Base-by-base conservation (phyloP, 225 moss, liverwort and hornwort genomes). In the Anthoceros angustus region DNA sequence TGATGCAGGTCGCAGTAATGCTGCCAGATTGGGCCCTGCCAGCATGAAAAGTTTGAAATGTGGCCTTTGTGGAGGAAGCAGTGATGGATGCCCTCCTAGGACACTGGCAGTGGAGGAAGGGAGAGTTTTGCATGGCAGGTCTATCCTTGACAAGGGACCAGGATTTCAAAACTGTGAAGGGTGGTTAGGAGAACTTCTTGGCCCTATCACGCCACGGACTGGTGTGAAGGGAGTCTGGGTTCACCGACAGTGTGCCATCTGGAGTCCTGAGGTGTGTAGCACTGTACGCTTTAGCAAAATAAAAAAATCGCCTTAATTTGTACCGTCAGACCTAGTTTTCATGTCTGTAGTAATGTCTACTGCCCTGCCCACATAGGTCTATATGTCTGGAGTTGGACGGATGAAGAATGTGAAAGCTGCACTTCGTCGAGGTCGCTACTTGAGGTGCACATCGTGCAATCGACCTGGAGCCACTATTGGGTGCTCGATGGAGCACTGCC, bases 401-500 rank as follows among this genome's bases (percentile, higher is more conserved):
- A 69, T 89, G 72, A 89, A 89, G 75, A 89, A 89, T 73, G 88
- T 89, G 32, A 89, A 86, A 74, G 84, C 88, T 60, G 88, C 88
- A 10, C 75, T 89, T 63, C 78, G 88, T 70, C 84, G 88, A 70
- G 88, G 88, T 55, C 86, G 86, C 49, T 73, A 74, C 71, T 71
- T 89, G 40, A 78, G 80, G 74, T 89, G 88, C 80, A 84, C 78
- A 66, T 73, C 75, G 66, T 89, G 88, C 80, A 86, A 83, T 55
- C 88, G 81, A 63, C 86, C 84, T 38, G 88, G 88, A 67, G 88
- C 88, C 43, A 89, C 88, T 65, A 89, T 89, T 71, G 88, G 88
- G 64, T 89, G 88, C 71, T 86, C 86, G 46, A 84, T 89, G 71
- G 88, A 89, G 84, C 84, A 84, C 20, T 89, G 88, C 71, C 80